These are phyloP conservation scores for Myriosclerotinia scirpicola DNA, from an alignment of 2,329 filamentous ascomycete species.

Conservation along the genomic window DNA sequence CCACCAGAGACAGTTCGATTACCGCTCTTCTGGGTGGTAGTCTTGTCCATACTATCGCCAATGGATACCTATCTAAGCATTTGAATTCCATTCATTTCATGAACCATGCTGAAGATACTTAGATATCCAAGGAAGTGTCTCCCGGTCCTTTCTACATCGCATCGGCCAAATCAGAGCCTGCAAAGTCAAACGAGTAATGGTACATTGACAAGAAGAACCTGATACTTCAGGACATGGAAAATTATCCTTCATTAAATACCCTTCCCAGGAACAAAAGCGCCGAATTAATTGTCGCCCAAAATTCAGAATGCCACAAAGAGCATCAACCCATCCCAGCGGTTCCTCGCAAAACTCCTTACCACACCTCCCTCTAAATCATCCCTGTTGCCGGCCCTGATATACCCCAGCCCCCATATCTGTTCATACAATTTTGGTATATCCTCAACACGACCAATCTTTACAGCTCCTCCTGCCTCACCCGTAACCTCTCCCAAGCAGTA, in stretches of 20 bases:
- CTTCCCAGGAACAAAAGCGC: background rate
- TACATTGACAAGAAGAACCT: slow-evolving; percentile 1
- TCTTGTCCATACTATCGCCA: background rate
- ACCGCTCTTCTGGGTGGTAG: background rate
- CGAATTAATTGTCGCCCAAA: slow-evolving; percentile 5
- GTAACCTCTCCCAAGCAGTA: background rate
- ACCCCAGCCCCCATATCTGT: background rate
- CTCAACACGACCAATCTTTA: background rate
- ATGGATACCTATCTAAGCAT: too few relatives aligned
- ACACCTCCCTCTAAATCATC: background rate
- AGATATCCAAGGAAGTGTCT: background rate
- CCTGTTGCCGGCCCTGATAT: background rate
- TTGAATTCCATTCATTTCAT: background rate
- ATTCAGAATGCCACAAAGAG: slow-evolving; percentile 6
- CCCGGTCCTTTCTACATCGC: background rate
- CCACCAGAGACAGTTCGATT: background rate
- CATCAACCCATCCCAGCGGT: background rate
- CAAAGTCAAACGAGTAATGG: background rate
- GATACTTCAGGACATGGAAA: slow-evolving; percentile 12
- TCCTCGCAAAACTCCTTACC: slow-evolving; percentile 3
- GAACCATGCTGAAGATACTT: background rate
- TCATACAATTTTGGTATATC: background rate
- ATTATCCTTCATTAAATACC: background rate
- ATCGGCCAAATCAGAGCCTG: background rate
- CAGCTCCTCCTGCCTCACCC: too few relatives aligned